Evolutionary conservation across 2,329 filamentous ascomycete genomes (phyloP).

Genomic region (Aspergillus aculeatus): DNA sequence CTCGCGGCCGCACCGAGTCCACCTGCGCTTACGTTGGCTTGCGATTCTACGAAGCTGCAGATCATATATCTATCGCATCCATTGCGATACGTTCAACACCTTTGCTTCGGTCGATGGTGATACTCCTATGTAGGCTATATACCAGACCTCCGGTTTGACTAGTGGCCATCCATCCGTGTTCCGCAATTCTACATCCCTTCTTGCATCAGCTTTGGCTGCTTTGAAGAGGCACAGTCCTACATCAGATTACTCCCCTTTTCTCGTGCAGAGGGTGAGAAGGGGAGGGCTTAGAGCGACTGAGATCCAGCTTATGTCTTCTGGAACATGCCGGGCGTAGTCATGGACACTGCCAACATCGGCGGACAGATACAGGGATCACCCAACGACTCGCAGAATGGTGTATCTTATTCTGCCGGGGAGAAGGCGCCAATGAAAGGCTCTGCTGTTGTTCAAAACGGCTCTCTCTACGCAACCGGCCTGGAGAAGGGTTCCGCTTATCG

Average conservation of each 20-base stretch:
- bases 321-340: constrained; percentile 45
- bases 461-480: constrained; percentile 29
- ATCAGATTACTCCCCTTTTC: constrained; percentile 24
- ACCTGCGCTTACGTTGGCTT: background rate
- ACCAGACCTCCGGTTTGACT: background rate
- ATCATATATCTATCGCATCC: background rate
- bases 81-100: background rate
- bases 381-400: constrained; percentile 27
- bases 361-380: constrained; percentile 26
- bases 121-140: background rate
- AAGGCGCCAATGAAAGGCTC: constrained; percentile 17
- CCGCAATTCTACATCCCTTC: constrained; percentile 23
- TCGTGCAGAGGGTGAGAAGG: constrained; percentile 31
- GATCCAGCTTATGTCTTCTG: constrained; percentile 16
- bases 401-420: constrained; percentile 15
- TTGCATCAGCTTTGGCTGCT: constrained; percentile 21
- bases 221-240: constrained; percentile 16
- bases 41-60: background rate
- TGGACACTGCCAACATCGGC: constrained; percentile 38
- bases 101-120: background rate
- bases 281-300: constrained; percentile 23
- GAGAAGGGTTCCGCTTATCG: constrained; percentile 14
- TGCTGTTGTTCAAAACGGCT: constrained; percentile 23
- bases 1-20: background rate
- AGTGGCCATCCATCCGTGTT: background rate